Evolutionary conservation across 176 grass and related monocot genomes (phyloP), one percentile per base, ranked within the genome.

Genomic region (Tuctoria greenei): DNA sequence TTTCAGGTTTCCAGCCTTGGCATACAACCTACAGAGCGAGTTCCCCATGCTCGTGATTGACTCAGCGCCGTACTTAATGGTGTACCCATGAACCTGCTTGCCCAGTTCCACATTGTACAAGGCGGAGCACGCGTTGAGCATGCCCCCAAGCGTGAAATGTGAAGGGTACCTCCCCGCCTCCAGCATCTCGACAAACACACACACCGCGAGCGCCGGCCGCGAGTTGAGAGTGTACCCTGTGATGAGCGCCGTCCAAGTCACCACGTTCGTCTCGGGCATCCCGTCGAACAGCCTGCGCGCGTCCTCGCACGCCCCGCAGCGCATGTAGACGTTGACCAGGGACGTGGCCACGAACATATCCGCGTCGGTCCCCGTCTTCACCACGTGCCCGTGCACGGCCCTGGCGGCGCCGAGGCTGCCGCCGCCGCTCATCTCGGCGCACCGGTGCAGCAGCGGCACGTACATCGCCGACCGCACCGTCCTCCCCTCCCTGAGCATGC

Each of bases 221-320:
- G 81, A 87, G 27, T 93, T 93, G 3, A 84, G 69, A 3, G 76
- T 86, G 13, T 90, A 73, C 10, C 91, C 91, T 0, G 91, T 85
- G 26, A 93, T 85, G 28, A 90, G 69, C 4, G 81, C 57, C 10
- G 91, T 93, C 91, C 91, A 93, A 13, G 91, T 90, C 15, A 93
- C 91, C 0, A 93, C 84, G 10, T 93, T 93, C 51, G 58, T 78
- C 27, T 55, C 81, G 0, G 69, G 68, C 84, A 87, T 74, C 55
- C 4, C 55, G 10, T 82, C 81, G 35, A 93, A 93, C 39, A 93
- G 61, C 15, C 42, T 76, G 21, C 78, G 84, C 0, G 87, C 91
- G 27, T 82, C 57, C 4, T 6, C 47, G 7, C 41, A 35, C 8
- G 81, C 57, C 47, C 74, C 78, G 20, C 91, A 90, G 73, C 82